Conservation (phyloP, 208 protist genomes). For the Vickermania ingenoplastis region DNA sequence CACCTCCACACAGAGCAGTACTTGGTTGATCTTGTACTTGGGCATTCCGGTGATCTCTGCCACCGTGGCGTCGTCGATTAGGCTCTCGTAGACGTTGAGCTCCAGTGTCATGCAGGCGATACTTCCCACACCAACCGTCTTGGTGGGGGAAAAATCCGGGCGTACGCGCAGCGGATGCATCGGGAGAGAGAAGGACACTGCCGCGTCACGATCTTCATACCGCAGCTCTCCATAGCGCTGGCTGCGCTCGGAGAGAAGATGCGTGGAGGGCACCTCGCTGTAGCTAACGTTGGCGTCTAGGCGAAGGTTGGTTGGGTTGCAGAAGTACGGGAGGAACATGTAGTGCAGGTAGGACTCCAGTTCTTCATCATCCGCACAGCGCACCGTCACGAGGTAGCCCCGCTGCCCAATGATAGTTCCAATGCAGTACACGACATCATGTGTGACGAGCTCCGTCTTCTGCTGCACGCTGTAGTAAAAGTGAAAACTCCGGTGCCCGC, state of each 20-base stretch:
- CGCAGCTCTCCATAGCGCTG: constrained; percentile 68
- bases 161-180: constrained; percentile 75
- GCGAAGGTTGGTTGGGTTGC: constrained; percentile 24
- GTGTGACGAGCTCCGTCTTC: constrained; percentile 36
- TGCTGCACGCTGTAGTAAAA: constrained; percentile 47
- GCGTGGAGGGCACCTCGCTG: constrained; percentile 28
- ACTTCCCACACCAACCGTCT: constrained; percentile 80
- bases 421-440: constrained; percentile 57
- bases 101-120: constrained; percentile 87
- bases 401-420: constrained; percentile 58
- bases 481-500: constrained; percentile 55
- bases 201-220: constrained; percentile 76
- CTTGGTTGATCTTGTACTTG: constrained; percentile 63
- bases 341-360: constrained; percentile 60
- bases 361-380: constrained; percentile 57
- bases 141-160: constrained; percentile 78
- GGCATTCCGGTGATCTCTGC: constrained; percentile 71
- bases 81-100: constrained; percentile 60
- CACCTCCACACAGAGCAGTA: constrained; percentile 75
- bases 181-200: constrained; percentile 63
- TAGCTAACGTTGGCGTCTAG: constrained; percentile 73
- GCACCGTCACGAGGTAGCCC: constrained; percentile 65
- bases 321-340: constrained; percentile 61
- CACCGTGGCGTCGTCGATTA: constrained; percentile 67
- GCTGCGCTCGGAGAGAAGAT: constrained; percentile 57